Percentiles rank a stretch among this genome's conserved stretches.
These are phyloP conservation scores for Verticillium nonalfalfae DNA, from an alignment of 2,329 filamentous ascomycete genomes.

Conservation along the genomic window DNA sequence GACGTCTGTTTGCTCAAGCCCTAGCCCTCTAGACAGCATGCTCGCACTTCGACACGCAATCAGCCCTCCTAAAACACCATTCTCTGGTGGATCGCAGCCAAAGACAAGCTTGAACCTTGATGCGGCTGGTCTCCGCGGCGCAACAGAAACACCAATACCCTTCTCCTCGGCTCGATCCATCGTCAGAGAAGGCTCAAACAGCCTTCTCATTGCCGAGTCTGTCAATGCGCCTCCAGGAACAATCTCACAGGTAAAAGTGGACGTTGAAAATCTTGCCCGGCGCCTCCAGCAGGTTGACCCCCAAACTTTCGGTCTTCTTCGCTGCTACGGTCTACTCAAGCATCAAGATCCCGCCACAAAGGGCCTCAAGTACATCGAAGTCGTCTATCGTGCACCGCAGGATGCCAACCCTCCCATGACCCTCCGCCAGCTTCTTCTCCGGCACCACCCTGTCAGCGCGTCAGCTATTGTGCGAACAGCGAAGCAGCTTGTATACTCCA, in stretches of 20 bases:
- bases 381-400: neutral
- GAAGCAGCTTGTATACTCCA: conserved; percentile 20
- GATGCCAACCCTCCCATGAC: neutral
- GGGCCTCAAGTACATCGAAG: neutral
- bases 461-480: conserved; percentile 20
- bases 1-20: neutral
- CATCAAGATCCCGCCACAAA: neutral
- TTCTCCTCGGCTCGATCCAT: conserved; percentile 1
- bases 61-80: neutral
- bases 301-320: conserved; percentile 18
- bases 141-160: neutral
- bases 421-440: neutral
- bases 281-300: conserved; percentile 17
- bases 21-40: neutral
- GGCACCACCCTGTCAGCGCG: neutral
- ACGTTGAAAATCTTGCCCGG: conserved; percentile 17
- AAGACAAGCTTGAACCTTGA: neutral
- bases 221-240: neutral
- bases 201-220: neutral
- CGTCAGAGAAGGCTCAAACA: neutral
- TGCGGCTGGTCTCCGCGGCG: neutral
- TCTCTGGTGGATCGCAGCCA: neutral
- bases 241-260: conserved; percentile 5
- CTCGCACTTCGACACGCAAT: neutral
- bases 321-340: conserved; percentile 18